Base-by-base conservation (phyloP, 495 filamentous ascomycete species). In the Aspergillus bertholletiae region DNA sequence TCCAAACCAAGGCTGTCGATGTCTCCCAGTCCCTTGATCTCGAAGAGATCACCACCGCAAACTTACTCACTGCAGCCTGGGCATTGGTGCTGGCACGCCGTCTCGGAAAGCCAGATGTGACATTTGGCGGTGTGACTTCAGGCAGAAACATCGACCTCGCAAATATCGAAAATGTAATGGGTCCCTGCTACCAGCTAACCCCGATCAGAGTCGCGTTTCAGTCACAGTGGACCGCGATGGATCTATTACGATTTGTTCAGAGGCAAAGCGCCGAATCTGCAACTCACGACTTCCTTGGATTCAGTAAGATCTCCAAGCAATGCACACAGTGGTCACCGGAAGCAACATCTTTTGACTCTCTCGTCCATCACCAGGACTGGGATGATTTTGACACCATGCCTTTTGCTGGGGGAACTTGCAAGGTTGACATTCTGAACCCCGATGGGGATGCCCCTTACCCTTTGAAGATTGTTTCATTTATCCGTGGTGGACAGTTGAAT, bases 11-110 rank as follows among this genome's bases (percentile, higher is more conserved):
- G 39, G 11, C 56, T 2, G 64, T 72, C 18, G 61, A 72, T n/a
- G 74, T 77, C 27, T 72, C 74, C 13, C 50, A 69, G 1, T 70
- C 74, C 0, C 57, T 69, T n/a, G n/a, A n/a, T n/a, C n/a, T n/a
- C 2, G 66, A 62, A 37, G 77, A 80, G 46, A 74, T 82, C 24
- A 88, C 85, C 0, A 72, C 79, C 0, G 81, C 80, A 6, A 81
- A 72, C 11, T 58, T 86, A 0, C 80, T 81, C 5, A 84, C 80
- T 0, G 83, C 84, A 0, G 81, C 84, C 0, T 88, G 85, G 85
- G 81, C 84, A 0, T 43, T 86, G 0, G 64, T 79, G 1, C 74
- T 88, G 5, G 77, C 84, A 12, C 79, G 77, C 8, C 75, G 73
- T 7, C 71, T 82, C 5, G 28, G 51, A 0, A 71, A 60, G 1